These are phyloP conservation scores for Poterioochromonas sp. DNA, from an alignment of 352 stramenopile genomes.

Conservation along the genomic window DNA sequence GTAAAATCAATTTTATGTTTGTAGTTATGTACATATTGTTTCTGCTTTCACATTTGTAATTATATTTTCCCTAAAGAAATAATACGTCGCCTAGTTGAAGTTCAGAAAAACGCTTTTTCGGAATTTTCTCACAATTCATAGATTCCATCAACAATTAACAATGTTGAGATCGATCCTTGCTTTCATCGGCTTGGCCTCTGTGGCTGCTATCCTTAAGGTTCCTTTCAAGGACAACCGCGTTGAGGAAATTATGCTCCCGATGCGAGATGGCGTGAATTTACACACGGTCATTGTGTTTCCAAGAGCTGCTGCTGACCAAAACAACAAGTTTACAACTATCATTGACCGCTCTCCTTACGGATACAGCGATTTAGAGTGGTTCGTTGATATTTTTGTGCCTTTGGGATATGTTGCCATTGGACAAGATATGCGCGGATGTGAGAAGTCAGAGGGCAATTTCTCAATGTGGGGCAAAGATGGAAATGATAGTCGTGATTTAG, in stretches of 20 bases:
- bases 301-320: neutral
- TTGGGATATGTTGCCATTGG: neutral
- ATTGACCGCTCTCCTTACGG: constrained; percentile 37
- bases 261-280: constrained; percentile 36
- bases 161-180: too few relatives aligned
- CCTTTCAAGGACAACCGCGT: neutral
- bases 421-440: constrained; percentile 10
- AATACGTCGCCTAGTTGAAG: too few relatives aligned
- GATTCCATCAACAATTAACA: too few relatives aligned
- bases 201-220: neutral
- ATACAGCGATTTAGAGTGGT: constrained; percentile 29
- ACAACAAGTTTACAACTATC: constrained; percentile 17
- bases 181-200: too few relatives aligned
- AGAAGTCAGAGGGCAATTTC: neutral
- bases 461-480: neutral
- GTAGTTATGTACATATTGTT: too few relatives aligned
- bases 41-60: too few relatives aligned
- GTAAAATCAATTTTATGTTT: too few relatives aligned
- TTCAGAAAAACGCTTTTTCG: too few relatives aligned
- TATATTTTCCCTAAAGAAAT: too few relatives aligned
- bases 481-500: neutral
- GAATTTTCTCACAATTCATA: too few relatives aligned
- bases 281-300: constrained; percentile 36
- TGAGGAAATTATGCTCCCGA: constrained; percentile 32
- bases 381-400: neutral